Evolutionary conservation across 306 rosid genomes (phyloP), one percentile per base, ranked within the genome.

Genomic region (Castanospermum australe): DNA sequence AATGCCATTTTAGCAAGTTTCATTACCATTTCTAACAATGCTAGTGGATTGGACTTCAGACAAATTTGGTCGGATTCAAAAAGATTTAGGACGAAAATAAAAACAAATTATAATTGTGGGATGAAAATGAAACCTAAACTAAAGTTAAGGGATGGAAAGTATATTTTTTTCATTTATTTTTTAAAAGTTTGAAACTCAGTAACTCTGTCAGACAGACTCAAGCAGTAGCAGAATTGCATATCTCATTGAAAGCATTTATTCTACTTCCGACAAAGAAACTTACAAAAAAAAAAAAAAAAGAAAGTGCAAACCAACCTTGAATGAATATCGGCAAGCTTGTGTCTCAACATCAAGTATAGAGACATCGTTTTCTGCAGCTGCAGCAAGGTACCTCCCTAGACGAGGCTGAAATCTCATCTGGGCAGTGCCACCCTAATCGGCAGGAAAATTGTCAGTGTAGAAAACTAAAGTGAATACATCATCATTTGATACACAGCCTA

Each of bases 341-440:
- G 99, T 87, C 89, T 95, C 99, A 28, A 89, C 96, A 84, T 95
- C 99, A 56, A 91, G 89, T 82, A 95, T 88, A 73, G 98, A 91
- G 64, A 95, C 98, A 60, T 90, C 87, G 62, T 91, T 95, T 63
- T 95, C 97, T 41, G 94, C 93, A 36, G 93, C 93, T 59, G 99
- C 97, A 66, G 98, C 97, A 15, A 95, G 92, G 86, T 71, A 95
- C 64, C 92, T 84, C 79, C 99, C 99, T 45, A 85, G 77, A 71
- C 92, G 90, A 80, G 99, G 99, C 84, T 95, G 99, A 82, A 95
- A 95, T 90, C 98, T 93, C 90, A 95, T 77, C 62, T 91, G 98
- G 42, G 88, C 90, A 76, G 90, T 90, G 41, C 96, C 99, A 50
- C 99, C 99, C 98, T 95, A 80, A 78, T 56, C 47, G 61, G 35